Evolutionary conservation across 371 early-diverging fungal genomes (phyloP).

Genomic region (Syncephalastrum contaminatum): DNA sequence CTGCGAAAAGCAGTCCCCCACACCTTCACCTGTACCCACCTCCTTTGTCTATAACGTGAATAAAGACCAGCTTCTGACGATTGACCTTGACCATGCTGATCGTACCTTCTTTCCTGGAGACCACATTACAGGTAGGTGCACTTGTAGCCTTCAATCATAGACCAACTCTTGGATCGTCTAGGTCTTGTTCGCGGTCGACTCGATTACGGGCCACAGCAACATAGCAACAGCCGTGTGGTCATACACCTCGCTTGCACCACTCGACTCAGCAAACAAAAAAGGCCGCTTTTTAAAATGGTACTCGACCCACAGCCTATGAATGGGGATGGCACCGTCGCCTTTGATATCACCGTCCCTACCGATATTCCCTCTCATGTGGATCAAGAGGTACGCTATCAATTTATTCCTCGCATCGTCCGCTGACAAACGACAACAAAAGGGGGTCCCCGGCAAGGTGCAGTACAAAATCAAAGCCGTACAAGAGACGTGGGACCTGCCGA

Average conservation of each 20-base stretch:
- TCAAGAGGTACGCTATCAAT: slow-evolving; percentile 13
- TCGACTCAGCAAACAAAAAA: slow-evolving; percentile 8
- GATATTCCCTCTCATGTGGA: slow-evolving; percentile 22
- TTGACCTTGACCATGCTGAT: slow-evolving; percentile 12
- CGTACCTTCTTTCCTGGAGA: slow-evolving; percentile 23
- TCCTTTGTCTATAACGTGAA: slow-evolving; percentile 15
- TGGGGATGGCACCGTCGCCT: slow-evolving; percentile 6
- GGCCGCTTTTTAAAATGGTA: slow-evolving; percentile 20
- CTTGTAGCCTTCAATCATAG: background rate
- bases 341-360: slow-evolving; percentile 19
- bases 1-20: too few species aligned
- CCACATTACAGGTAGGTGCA: slow-evolving; percentile 9
- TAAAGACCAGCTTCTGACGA: slow-evolving; percentile 11
- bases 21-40: background rate
- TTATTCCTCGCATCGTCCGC: background rate
- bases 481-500: slow-evolving; percentile 19
- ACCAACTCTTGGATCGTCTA: too few species aligned
- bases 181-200: too few species aligned
- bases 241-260: slow-evolving; percentile 22
- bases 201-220: too few species aligned
- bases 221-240: slow-evolving; percentile 6
- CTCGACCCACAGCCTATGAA: slow-evolving; percentile 12
- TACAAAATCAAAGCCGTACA: slow-evolving; percentile 30
- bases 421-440: slow-evolving; percentile 5
- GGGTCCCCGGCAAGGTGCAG: slow-evolving; percentile 22